Evolutionary conservation across 352 stramenopile genomes (phyloP).

Genomic region (Phytophthora capsici): DNA sequence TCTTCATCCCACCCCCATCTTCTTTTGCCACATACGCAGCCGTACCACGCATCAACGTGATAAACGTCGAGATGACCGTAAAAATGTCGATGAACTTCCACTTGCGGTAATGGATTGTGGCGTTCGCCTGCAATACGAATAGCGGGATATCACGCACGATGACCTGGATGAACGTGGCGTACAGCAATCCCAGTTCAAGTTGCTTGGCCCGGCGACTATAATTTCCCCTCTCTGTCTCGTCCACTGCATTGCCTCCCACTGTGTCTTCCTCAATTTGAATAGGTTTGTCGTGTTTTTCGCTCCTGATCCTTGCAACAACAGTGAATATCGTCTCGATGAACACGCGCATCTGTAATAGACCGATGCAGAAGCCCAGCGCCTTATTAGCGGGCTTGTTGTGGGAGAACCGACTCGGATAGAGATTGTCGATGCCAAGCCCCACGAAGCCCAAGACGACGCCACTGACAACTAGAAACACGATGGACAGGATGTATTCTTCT

Average conservation of each 20-base stretch:
- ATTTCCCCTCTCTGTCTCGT: slow-evolving; percentile 5
- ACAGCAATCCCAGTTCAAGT: slow-evolving; percentile 45
- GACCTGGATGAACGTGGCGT: slow-evolving; percentile 67
- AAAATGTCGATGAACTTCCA: slow-evolving; percentile 71
- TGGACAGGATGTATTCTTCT: slow-evolving; percentile 78
- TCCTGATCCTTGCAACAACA: slow-evolving; percentile 23
- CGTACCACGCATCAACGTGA: slow-evolving; percentile 59
- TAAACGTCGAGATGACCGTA: slow-evolving; percentile 55
- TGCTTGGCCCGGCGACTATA: slow-evolving; percentile 2
- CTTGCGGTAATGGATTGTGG: slow-evolving; percentile 85
- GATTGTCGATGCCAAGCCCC: slow-evolving; percentile 53
- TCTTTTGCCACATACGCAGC: slow-evolving; percentile 54
- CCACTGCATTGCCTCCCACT: slow-evolving; percentile 11
- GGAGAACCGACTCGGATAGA: slow-evolving; percentile 49
- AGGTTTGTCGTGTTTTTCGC: slow-evolving; percentile 8
- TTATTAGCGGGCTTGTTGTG: slow-evolving; percentile 39
- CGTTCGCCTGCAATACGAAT: slow-evolving; percentile 78
- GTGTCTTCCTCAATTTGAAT: neutral
- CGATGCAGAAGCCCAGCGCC: slow-evolving; percentile 45
- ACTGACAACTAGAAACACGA: slow-evolving; percentile 68
- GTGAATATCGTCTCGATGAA: slow-evolving; percentile 60
- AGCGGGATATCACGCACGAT: slow-evolving; percentile 77
- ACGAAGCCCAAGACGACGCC: slow-evolving; percentile 69
- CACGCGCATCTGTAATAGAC: slow-evolving; percentile 69
- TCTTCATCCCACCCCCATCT: slow-evolving; percentile 35